Percentiles rank a stretch among this genome's conserved stretches.
Conservation (phyloP, 345 rosid genomes). For the Balakata baccata region DNA sequence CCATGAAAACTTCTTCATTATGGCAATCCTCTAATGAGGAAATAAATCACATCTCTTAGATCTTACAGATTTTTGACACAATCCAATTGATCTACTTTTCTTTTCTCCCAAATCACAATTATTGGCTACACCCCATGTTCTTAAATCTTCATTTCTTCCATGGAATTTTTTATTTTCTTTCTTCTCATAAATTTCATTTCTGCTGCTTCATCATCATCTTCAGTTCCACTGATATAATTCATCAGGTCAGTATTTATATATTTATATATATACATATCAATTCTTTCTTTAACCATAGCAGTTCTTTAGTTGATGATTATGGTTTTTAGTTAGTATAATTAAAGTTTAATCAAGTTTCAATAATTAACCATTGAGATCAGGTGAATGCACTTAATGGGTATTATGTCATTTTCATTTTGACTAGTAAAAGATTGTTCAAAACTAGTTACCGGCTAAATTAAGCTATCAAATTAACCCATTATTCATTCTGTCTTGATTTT, state of each 20-base stretch:
- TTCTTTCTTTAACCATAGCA: background rate
- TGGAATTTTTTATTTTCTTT: background rate
- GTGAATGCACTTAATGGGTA: conserved; percentile 15
- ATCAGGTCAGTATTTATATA: background rate
- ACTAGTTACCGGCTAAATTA: background rate
- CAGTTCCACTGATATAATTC: background rate
- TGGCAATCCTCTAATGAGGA: conserved; percentile 17
- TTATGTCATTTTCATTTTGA: conserved; percentile 14
- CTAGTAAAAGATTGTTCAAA: background rate
- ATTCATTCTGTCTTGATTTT: background rate
- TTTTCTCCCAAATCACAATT: background rate
- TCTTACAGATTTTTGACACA: conserved; percentile 24
- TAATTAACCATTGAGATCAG: background rate
- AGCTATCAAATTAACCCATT: background rate
- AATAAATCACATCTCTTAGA: conserved; percentile 28
- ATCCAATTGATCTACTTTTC: conserved; percentile 22
- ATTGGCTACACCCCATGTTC: background rate
- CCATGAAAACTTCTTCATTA: conserved; percentile 13
- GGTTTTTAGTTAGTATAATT: background rate
- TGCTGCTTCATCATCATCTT: background rate
- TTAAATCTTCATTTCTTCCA: background rate
- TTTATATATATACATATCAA: no score
- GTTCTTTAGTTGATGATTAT: background rate
- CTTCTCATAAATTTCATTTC: background rate
- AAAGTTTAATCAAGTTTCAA: background rate